Evolutionary conservation across 1,139 yeast genomes (phyloP), one percentile per base, ranked within the genome.

Genomic region (Candida freyschussii): DNA sequence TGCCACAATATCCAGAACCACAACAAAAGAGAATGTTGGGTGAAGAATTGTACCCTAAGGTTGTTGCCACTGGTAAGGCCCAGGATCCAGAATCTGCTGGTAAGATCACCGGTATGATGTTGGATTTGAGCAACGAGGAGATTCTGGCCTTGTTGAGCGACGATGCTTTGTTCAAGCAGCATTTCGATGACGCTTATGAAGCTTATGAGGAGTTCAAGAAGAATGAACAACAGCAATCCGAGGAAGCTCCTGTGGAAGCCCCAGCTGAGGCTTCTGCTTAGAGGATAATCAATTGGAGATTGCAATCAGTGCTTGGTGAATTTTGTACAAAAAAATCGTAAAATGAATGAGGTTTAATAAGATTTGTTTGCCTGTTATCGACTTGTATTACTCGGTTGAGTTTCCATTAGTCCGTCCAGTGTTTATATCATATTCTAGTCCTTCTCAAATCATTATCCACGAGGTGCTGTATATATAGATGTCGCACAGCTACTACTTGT

Each of bases 81-180:
- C 74, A 72, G 55, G 95, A 85, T 59, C 85, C 85, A 44, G 96
- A 86, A 66, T 89, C 95, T 59, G 96, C 97, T 52, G 96, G 96
- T 69, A 91, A 89, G 75, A 87, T 91, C 62, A 91, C 99, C 52
- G 98, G 97, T 71, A 91, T 91, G 98, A 79, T 91, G 73, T 78
- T 91, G 61, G 96, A 89, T 62, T 80, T 91, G 78, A 94, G 87
- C 59, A 85, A 84, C 67, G 78, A 78, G 58, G 96, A 91, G 69
- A 84, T 93, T 55, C 69, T 89, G 59, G 82, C 84, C 46, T 74
- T 91, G 62, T 78, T 85, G 62, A 91, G 82, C 57, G 94, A 89
- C 60, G 96, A 86, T 48, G 89, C 78, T 54, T 76, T 84, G 52
- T 85, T 91, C 71, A 82, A 81, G 69, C 77, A 78, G 63, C 95